A percentile compares a stretch with the other conserved stretches of the same genome.
Evolutionary conservation across 805 yeast species (phyloP).

Genomic region (Suhomyces emberorum): DNA sequence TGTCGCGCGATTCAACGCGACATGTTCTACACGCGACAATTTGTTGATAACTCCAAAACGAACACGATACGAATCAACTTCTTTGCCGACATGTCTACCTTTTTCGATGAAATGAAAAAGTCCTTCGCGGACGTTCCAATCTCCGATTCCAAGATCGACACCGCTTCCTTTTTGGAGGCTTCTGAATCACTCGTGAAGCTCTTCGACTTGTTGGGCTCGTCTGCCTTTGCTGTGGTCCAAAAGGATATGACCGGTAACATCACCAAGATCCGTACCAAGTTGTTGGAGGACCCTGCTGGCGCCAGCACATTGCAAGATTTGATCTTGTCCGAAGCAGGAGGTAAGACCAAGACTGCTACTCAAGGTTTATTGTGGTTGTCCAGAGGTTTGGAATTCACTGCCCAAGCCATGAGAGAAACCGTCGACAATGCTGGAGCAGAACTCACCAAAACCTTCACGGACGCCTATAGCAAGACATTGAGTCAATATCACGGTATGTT

Average conservation of each 20-base stretch:
- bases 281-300: constrained; percentile 59
- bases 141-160: constrained; percentile 57
- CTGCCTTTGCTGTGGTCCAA: constrained; percentile 83
- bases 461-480: constrained; percentile 78
- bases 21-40: no score
- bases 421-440: constrained; percentile 61
- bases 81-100: constrained; percentile 54
- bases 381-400: constrained; percentile 87
- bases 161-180: constrained; percentile 77
- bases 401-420: constrained; percentile 81
- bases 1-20: no score
- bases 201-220: constrained; percentile 78
- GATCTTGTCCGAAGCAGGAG: constrained; percentile 66
- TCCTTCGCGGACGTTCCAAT: constrained; percentile 76
- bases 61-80: no score
- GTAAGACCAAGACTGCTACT: constrained; percentile 73
- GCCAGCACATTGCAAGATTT: constrained; percentile 74
- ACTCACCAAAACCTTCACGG: constrained; percentile 73
- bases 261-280: constrained; percentile 64
- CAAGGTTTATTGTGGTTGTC: constrained; percentile 88
- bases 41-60: no score
- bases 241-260: constrained; percentile 87
- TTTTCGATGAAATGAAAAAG: constrained; percentile 73
- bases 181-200: constrained; percentile 78
- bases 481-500: constrained; percentile 78